Base-by-base conservation (phyloP, 495 filamentous ascomycete species). In the Lichenothelia convexa region DNA sequence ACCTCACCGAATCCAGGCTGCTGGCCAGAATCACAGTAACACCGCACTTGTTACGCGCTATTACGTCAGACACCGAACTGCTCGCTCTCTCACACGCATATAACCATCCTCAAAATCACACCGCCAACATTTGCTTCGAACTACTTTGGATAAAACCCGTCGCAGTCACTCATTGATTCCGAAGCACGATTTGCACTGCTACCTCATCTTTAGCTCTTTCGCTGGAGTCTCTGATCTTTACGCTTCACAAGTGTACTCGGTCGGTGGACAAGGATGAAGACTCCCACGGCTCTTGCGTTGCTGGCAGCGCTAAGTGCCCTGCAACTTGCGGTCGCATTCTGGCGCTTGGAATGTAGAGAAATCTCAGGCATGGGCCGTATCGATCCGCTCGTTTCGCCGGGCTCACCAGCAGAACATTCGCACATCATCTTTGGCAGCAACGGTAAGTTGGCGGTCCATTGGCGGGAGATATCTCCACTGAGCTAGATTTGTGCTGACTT, bases 271-370 rank as follows among this genome's bases (percentile, higher is more conserved):
- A 27, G 13, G 13, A 27, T 27, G 24, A 13, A 8, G 8, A 13
- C 31, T 16, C 17, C 31, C n/a, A 34, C 8, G 8, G 17, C 7
- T 16, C 8, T 19, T 16, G 7, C 15, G 7, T 34, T 17, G 18
- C 15, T 1, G 1, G 18, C 32, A 1, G 2, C 15, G 18, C 15
- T 21, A 1, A 21, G 3, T 16, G 30, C 11, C n/a, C 19, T 38
- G 11, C 21, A 21, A 35, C 45, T 52, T 21, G 54, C 63, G 23
- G 46, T 67, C 44, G 85, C 80, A 23, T 92, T 92, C 56, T 93
- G 82, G 82, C 82, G 85, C 56, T 71, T 92, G 63, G 75, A 75
- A 35, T 93, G 85, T 51, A 71, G 64, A 40, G 73, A 70, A 41
- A 64, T 63, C 30, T 62, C 68, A 42, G 80, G 71, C 45, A 41